Conservation (phyloP, 2,329 filamentous ascomycete species). For the Parasarocladium wereldwijsianum region DNA sequence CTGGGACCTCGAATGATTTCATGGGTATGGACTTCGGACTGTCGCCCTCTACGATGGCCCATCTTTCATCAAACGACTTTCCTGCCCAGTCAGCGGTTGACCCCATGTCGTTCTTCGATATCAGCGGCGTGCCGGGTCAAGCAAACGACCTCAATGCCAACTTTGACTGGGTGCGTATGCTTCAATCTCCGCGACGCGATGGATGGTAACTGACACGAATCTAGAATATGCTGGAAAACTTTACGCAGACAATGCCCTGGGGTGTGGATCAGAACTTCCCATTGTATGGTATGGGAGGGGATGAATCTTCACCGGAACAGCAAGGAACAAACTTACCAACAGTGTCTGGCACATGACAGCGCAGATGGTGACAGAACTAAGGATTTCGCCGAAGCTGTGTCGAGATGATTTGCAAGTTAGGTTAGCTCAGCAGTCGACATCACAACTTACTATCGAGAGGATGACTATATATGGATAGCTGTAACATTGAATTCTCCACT, state of each 20-base stretch:
- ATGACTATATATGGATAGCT: no score
- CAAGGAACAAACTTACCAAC: no score
- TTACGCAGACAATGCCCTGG: constrained; percentile 37
- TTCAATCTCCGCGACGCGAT: background rate
- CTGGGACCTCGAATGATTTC: constrained; percentile 24
- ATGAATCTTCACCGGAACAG: constrained; percentile 14
- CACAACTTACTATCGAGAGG: no score
- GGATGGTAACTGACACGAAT: background rate
- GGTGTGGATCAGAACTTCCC: constrained; percentile 36
- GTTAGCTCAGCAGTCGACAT: no score
- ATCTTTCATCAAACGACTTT: no score
- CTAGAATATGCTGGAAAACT: constrained; percentile 42
- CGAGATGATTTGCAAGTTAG: no score
- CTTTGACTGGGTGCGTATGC: constrained; percentile 41
- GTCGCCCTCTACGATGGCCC: constrained; percentile 12
- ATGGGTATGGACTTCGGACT: constrained; percentile 28
- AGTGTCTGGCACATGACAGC: no score
- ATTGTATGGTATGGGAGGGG: constrained; percentile 25
- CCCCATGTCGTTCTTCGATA: constrained; percentile 37
- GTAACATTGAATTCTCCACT: no score
- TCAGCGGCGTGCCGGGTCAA: constrained; percentile 14
- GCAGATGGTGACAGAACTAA: no score
- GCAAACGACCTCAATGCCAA: constrained; percentile 28
- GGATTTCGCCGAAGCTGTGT: no score
- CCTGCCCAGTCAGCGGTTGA: no score